Evolutionary conservation across 106 monocot species (phyloP), one percentile per base, ranked within the genome.

Genomic region (Dioscorea alata): DNA sequence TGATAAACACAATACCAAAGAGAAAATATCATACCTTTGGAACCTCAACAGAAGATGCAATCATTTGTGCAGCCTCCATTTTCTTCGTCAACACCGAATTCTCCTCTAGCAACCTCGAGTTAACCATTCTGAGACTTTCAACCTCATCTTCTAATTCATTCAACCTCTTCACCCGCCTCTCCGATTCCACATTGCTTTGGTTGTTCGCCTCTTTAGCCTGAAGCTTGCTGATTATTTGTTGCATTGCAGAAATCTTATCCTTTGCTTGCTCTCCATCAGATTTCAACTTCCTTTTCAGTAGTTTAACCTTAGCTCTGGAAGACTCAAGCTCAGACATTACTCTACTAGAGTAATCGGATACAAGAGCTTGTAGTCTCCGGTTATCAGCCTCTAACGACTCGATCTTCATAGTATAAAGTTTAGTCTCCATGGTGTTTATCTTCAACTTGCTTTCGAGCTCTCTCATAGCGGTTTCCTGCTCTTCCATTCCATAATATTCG

Each of bases 391-490:
- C 67, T 68, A 92, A 62, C 17, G 88, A 72, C 56, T 80, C 83
- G 2, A 85, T 78, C 72, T 78, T 83, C 23, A 82, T 49, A 28
- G 66, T 28, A 72, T 74, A 81, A 8, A 92, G 48, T 76, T 85
- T 69, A 1, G 85, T 48, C 50, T 92, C 85, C 35, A 83, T 60
- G 17, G 51, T 50, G 48, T 73, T 82, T 7, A 92, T 75, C 80
- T 79, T 85, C 56, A 80, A 34, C 57, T 82, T 88, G 71, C 61
- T 88, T 67, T 85, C 80, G 12, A 88, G 91, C 72, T 87, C 81
- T 59, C 76, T 84, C 61, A 85, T 21, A 1, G 76, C 73, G 10
- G 67, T 50, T 31, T 79, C 81, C 23, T 76, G 76, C 69, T 87
- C 86, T 54, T 84, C 66, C 20, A 79, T 15, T 23, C 73, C 75